These are phyloP conservation scores for Crithidia mellificae DNA, from an alignment of 208 protist species.

Conservation along the genomic window DNA sequence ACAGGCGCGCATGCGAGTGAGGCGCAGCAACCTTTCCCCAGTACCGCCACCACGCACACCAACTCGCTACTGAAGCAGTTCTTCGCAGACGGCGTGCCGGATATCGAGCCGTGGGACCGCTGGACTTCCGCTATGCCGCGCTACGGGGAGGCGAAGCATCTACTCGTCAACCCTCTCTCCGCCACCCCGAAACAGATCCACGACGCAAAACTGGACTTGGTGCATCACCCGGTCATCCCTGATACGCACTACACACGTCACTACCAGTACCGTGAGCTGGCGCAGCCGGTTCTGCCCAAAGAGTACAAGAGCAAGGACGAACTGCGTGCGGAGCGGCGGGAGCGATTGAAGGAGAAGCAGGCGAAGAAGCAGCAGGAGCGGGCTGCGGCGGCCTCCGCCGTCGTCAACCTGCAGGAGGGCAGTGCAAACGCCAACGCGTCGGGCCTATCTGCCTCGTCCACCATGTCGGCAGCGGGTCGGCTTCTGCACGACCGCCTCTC, in stretches of 20 bases:
- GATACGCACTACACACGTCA: conserved; percentile 57
- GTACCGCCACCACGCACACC: conserved; percentile 11
- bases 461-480: conserved; percentile 13
- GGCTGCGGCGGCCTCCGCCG: conserved; percentile 21
- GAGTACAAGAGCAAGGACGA: conserved; percentile 66
- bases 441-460: neutral
- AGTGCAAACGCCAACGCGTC: no score
- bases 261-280: conserved; percentile 41
- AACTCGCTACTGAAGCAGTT: conserved; percentile 54
- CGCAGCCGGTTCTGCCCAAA: conserved; percentile 28
- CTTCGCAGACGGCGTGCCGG: conserved; percentile 69
- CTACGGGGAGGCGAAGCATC: conserved; percentile 40
- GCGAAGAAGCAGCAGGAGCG: conserved; percentile 42
- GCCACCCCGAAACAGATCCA: conserved; percentile 18
- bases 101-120: conserved; percentile 84
- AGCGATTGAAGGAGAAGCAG: conserved; percentile 53
- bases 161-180: conserved; percentile 23
- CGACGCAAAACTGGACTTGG: conserved; percentile 36
- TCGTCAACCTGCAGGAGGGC: neutral
- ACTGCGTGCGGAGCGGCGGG: conserved; percentile 63
- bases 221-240: conserved; percentile 62
- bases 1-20: no score
- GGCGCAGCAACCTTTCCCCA: conserved; percentile 1
- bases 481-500: conserved; percentile 61
- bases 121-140: conserved; percentile 68